These are phyloP conservation scores for Globisporangium takayamanum DNA, from an alignment of 352 stramenopile genomes.

Conservation along the genomic window DNA sequence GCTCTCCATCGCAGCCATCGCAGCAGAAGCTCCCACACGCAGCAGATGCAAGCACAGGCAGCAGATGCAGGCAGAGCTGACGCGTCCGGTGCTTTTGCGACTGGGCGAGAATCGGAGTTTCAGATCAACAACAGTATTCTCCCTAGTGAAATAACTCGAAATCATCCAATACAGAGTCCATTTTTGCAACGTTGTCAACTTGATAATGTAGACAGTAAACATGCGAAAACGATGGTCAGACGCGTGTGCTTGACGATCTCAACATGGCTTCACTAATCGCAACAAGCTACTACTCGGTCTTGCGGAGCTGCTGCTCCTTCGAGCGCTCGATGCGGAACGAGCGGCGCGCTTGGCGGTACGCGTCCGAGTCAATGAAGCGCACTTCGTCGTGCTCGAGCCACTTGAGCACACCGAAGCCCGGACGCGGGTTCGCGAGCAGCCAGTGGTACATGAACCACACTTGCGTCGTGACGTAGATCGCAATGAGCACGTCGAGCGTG, in stretches of 20 bases:
- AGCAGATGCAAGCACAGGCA: neutral
- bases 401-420: constrained; percentile 53
- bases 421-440: constrained; percentile 23
- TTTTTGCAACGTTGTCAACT: too few species aligned
- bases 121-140: too few species aligned
- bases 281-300: too few species aligned
- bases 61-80: too few species aligned
- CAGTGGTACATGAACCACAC: constrained; percentile 85
- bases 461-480: constrained; percentile 81
- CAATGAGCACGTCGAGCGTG: constrained; percentile 80
- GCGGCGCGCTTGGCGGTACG: constrained; percentile 63
- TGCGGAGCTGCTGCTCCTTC: constrained; percentile 3
- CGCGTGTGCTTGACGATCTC: too few species aligned
- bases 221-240: too few species aligned
- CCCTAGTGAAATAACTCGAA: neutral
- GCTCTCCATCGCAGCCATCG: constrained; percentile 38
- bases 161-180: too few species aligned
- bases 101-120: too few species aligned
- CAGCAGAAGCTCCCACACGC: neutral
- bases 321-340: constrained; percentile 18
- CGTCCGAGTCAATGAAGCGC: constrained; percentile 66
- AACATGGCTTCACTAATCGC: too few species aligned
- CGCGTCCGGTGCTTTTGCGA: too few species aligned
- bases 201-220: too few species aligned
- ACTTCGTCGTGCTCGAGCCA: constrained; percentile 81